Evolutionary conservation across 1,139 yeast species (phyloP).

Genomic region (Candida pseudoviswanathii): DNA sequence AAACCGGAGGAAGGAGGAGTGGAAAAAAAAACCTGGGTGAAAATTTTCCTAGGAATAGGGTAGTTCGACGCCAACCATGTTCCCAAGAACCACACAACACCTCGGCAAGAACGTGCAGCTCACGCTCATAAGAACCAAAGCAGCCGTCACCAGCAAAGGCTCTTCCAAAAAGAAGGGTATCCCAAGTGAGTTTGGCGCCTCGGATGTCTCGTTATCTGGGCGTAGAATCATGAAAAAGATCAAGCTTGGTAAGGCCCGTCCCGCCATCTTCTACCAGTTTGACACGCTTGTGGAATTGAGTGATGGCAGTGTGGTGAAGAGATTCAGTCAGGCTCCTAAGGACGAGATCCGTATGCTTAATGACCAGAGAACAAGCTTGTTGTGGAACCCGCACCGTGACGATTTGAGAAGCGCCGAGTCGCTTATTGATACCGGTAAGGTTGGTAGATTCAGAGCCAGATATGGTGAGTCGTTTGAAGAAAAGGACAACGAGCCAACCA

Average conservation of each 20-base stretch:
- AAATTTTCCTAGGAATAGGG: neutral
- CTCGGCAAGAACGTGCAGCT: constrained; percentile 1
- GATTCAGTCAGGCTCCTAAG: constrained; percentile 88
- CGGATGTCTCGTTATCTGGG: constrained; percentile 45
- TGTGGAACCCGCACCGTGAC: constrained; percentile 73
- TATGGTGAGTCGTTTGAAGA: constrained; percentile 53
- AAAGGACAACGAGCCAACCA: constrained; percentile 13
- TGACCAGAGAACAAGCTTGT: constrained; percentile 82
- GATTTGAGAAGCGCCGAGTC: constrained; percentile 47
- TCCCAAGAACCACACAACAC: neutral
- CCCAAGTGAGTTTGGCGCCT: no score
- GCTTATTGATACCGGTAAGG: constrained; percentile 73
- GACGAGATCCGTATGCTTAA: constrained; percentile 82
- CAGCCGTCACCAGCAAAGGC: neutral
- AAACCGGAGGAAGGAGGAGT: neutral
- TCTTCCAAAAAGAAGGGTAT: no score
- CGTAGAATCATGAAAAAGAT: constrained; percentile 59
- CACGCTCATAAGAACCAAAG: constrained; percentile 1
- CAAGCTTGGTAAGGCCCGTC: constrained; percentile 79
- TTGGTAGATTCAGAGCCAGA: constrained; percentile 82
- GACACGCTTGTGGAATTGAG: constrained; percentile 85
- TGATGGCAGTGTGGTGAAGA: constrained; percentile 85
- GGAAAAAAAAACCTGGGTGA: constrained; percentile 2
- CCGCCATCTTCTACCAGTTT: constrained; percentile 88
- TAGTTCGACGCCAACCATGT: neutral